These are phyloP conservation scores for Sorghum bicolor DNA, from an alignment of 176 grass and related monocot genomes.

Conservation along the genomic window Sorghum_bicolor_NCBIv3 NC_012872.2:60339501-60340000, in stretches of 20 bases:
- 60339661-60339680: conserved; percentile 14
- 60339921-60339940: conserved; percentile 71
- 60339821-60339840: conserved; percentile 20
- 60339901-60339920: conserved; percentile 81
- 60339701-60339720: conserved; percentile 95
- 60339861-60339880: conserved; percentile 89
- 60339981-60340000: neutral
- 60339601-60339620: neutral
- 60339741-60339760: conserved; percentile 98
- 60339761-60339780: conserved; percentile 70
- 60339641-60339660: neutral
- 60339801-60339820: neutral
- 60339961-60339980: neutral
- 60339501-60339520: conserved; percentile 97
- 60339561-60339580: conserved; percentile 58
- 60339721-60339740: conserved; percentile 81
- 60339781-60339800: neutral
- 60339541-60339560: conserved; percentile 85
- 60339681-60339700: conserved; percentile 80
- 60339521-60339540: conserved; percentile 92
- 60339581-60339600: neutral
- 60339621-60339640: neutral
- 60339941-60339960: conserved; percentile 23
- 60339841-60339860: conserved; percentile 40
- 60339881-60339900: conserved; percentile 98